Base-by-base conservation (phyloP, 2,329 filamentous ascomycete genomes). In the Hypomyces rosellus region DNA sequence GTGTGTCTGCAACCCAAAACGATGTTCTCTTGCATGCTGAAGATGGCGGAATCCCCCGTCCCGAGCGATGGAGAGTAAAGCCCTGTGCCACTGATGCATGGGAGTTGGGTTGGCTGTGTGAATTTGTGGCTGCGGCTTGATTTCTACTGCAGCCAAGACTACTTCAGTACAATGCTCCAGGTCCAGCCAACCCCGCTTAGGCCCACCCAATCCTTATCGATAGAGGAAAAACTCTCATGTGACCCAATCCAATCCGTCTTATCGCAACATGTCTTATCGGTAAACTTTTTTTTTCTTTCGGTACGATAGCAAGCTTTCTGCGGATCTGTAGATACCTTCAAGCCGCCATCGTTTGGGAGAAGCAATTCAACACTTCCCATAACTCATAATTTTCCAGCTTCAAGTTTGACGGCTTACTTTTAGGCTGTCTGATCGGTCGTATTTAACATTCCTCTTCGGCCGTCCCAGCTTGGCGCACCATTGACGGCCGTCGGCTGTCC, bases 281-380 rank as follows among this genome's bases (percentile, higher is more conserved):
- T 60, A 61, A 56, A 46, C 37, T 66, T 65, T 61, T 58, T 56
- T 64, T 61, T 61, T 64, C 61, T 61, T 60, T 58, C 56, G 16
- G 34, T 39, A 30, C 42, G 16, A 53, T 46, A 22, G n/a, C 50
- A 38, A 46, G 48, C 50, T 34, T 54, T 20, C 20, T 50, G 49
- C 46, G 44, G 52, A 50, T 46, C 51, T 49, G 57, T 54, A 43
- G 58, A 63, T 62, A 62, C 60, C 60, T 55, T 66, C 63, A 60
- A 57, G 30, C 44, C 39, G 49, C 55, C 54, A 55, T 57, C 47
- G 34, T n/a, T 43, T 43, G 34, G 49, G 45, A 37, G 39, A 47
- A 39, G 49, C 49, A 45, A 44, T 47, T 47, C 49, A 22, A 42
- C 18, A 44, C 41, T 43, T 22, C 16, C 16, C 40, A 30, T 15